phyloP scores from a whole-genome alignment of 805 yeast species.

The Kuraishia floccosa region DNA sequence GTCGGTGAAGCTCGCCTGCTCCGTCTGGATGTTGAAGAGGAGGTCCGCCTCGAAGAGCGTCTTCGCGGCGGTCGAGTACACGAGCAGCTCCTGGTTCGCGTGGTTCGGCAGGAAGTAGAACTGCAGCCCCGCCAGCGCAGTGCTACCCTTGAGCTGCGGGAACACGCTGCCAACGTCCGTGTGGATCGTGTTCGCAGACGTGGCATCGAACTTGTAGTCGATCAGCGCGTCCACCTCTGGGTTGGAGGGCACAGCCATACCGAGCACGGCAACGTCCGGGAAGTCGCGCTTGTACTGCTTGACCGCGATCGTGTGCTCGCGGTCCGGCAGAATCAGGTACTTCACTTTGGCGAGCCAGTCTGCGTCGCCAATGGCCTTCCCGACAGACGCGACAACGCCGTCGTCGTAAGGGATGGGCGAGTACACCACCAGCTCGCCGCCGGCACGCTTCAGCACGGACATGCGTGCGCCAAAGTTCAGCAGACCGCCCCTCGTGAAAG shows the following conservation, averaged over 20 bases:
- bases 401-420: constrained; percentile 45
- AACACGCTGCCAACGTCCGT: constrained; percentile 19
- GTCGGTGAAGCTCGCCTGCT: constrained; percentile 20
- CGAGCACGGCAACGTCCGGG: constrained; percentile 40
- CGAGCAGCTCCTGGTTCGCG: constrained; percentile 45
- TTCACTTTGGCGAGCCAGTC: constrained; percentile 23
- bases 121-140: constrained; percentile 23
- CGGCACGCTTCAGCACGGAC: constrained; percentile 19
- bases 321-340: constrained; percentile 50
- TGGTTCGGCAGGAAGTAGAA: constrained; percentile 48
- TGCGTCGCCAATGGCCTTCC: constrained; percentile 11
- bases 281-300: constrained; percentile 33
- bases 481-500: constrained; percentile 16
- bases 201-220: constrained; percentile 11
- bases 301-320: constrained; percentile 56
- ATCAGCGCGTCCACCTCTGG: constrained; percentile 20
- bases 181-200: constrained; percentile 17
- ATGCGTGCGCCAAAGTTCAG: constrained; percentile 26
- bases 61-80: constrained; percentile 33
- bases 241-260: constrained; percentile 25
- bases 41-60: constrained; percentile 50
- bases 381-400: constrained; percentile 27
- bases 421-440: constrained; percentile 33
- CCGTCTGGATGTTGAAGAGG: constrained; percentile 47
- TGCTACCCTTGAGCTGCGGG: constrained; percentile 14